A percentile compares a stretch with the other conserved stretches of the same genome.
Evolutionary conservation across 2,329 filamentous ascomycete genomes (phyloP).

Genomic region (Nigrograna mackinnonii): DNA sequence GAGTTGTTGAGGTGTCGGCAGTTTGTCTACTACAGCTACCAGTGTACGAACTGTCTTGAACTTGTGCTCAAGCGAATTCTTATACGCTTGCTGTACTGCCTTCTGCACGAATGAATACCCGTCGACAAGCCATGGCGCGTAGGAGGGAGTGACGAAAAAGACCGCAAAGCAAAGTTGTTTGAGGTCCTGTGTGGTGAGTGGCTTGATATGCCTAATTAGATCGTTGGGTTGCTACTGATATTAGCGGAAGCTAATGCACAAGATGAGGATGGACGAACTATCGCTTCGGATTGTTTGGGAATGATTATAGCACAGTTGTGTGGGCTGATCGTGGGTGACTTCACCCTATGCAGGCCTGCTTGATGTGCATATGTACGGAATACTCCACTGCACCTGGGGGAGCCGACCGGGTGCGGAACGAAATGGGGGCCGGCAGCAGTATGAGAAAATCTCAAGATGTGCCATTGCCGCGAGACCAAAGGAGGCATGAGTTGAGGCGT

Average conservation of each 20-base stretch:
- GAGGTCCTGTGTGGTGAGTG: slow-evolving; percentile 9
- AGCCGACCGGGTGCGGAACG: too few relatives aligned
- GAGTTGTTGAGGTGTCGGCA: slow-evolving; percentile 25
- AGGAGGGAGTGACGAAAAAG: slow-evolving; percentile 35
- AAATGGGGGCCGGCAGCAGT: too few relatives aligned
- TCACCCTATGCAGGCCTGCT: too few relatives aligned
- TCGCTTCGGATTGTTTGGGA: too few relatives aligned
- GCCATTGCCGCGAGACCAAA: slow-evolving; percentile 30
- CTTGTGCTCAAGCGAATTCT: background rate
- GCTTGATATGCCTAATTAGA: slow-evolving; percentile 24
- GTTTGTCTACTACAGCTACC: slow-evolving; percentile 41
- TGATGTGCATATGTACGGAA: too few relatives aligned
- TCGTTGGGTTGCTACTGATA: slow-evolving; percentile 24
- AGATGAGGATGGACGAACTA: too few relatives aligned
- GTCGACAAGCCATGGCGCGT: slow-evolving; percentile 33
- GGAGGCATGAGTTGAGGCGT: slow-evolving; percentile 31
- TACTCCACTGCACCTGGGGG: too few relatives aligned
- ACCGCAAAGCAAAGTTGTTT: slow-evolving; percentile 21
- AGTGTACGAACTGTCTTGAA: slow-evolving; percentile 20
- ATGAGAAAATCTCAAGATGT: slow-evolving; percentile 19
- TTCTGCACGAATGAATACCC: slow-evolving; percentile 26
- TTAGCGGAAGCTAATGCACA: too few relatives aligned
- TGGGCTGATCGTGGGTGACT: too few relatives aligned
- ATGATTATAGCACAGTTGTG: too few relatives aligned
- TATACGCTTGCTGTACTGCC: slow-evolving; percentile 25